A percentile compares a stretch with the other conserved stretches of the same genome.
These are phyloP conservation scores for Mesotaenium endlicherianum DNA, from an alignment of 139 green algal species.

Conservation along the genomic window DNA sequence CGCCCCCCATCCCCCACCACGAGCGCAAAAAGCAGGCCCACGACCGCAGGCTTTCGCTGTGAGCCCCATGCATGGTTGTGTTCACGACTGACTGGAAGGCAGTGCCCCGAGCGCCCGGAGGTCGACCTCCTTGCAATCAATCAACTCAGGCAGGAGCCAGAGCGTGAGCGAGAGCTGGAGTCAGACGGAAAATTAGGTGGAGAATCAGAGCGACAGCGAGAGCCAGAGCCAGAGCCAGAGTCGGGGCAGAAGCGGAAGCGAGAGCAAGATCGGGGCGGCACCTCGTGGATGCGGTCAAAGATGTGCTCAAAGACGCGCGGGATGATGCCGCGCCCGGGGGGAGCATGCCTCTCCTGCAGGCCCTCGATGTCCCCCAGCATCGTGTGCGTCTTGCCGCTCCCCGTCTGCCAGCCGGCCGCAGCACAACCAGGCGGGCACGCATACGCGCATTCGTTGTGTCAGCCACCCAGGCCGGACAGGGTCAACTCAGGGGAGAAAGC, in stretches of 20 bases:
- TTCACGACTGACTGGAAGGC: too few species aligned
- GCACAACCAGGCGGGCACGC: not conserved
- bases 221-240: too few species aligned
- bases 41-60: too few species aligned
- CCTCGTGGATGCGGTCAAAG: slow-evolving; percentile 65
- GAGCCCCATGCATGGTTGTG: too few species aligned
- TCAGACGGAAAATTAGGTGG: not conserved
- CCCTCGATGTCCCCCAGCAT: slow-evolving; percentile 42
- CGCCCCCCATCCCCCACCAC: too few species aligned
- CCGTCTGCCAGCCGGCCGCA: slow-evolving; percentile 59
- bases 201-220: too few species aligned
- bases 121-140: too few species aligned
- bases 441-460: not conserved
- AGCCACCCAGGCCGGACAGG: not conserved
- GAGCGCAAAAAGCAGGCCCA: too few species aligned
- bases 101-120: too few species aligned
- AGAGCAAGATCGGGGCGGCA: not conserved
- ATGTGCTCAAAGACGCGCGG: slow-evolving; percentile 81
- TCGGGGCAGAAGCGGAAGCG: too few species aligned
- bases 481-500: not conserved
- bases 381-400: slow-evolving; percentile 70
- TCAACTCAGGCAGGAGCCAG: not conserved
- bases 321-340: slow-evolving; percentile 66
- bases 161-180: not conserved
- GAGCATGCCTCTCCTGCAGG: not conserved